phyloP scores from a whole-genome alignment of 2,329 filamentous ascomycete species.

The Fusarium euwallaceae region DNA sequence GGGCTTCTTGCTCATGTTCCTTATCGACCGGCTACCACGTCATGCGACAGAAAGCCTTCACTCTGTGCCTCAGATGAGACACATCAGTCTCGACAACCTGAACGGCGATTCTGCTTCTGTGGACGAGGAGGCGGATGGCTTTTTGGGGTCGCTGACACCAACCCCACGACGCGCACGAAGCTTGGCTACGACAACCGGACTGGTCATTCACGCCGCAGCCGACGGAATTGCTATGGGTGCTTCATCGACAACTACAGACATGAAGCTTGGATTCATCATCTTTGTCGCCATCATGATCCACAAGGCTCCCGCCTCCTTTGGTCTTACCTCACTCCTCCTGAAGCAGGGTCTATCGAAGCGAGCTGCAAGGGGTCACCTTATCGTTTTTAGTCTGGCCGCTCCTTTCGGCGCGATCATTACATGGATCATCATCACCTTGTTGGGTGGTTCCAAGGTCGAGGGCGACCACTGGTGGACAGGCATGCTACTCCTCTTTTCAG shows the following conservation, averaged over 20 bases:
- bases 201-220: slow-evolving; percentile 96
- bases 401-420: slow-evolving; percentile 88
- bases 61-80: slow-evolving; percentile 76
- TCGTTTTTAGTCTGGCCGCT: slow-evolving; percentile 92
- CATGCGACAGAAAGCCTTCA: slow-evolving; percentile 77
- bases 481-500: slow-evolving; percentile 93
- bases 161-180: slow-evolving; percentile 71
- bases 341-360: slow-evolving; percentile 93
- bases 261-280: slow-evolving; percentile 87
- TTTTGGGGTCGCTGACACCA: slow-evolving; percentile 69
- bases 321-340: slow-evolving; percentile 88
- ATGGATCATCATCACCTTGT: slow-evolving; percentile 81
- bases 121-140: slow-evolving; percentile 70
- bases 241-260: slow-evolving; percentile 80
- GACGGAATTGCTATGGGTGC: slow-evolving; percentile 97
- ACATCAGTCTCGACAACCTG: slow-evolving; percentile 90
- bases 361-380: slow-evolving; percentile 83
- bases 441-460: slow-evolving; percentile 72
- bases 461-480: slow-evolving; percentile 90
- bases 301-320: slow-evolving; percentile 96
- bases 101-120: slow-evolving; percentile 64
- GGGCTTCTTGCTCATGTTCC: slow-evolving; percentile 96
- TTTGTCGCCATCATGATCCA: slow-evolving; percentile 98
- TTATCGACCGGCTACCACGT: slow-evolving; percentile 87
- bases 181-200: slow-evolving; percentile 87